These are phyloP conservation scores for Polyplosphaeria fusca DNA, from an alignment of 495 filamentous ascomycete genomes.

Conservation along the genomic window DNA sequence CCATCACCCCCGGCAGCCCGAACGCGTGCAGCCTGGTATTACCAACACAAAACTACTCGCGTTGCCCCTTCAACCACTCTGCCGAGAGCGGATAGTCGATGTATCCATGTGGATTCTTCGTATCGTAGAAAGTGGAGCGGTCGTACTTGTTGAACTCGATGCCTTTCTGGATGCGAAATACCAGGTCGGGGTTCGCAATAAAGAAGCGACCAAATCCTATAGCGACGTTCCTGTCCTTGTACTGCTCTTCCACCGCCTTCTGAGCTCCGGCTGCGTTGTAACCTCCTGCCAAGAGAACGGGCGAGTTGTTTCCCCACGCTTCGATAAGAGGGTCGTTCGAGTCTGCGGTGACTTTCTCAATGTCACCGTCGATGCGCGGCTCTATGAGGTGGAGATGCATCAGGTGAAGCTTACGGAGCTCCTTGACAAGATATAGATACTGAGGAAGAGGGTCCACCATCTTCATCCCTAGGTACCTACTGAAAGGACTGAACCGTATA, in stretches of 20 bases:
- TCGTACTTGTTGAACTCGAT: conserved; percentile 56
- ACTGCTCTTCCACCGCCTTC: conserved; percentile 52
- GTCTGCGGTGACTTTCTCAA: conserved; percentile 44
- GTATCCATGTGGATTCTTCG: conserved; percentile 55
- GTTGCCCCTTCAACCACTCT: too few relatives aligned
- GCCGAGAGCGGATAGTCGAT: too few relatives aligned
- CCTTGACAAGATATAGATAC: conserved; percentile 55
- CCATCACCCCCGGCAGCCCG: too few relatives aligned
- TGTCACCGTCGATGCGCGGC: conserved; percentile 47
- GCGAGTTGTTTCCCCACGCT: conserved; percentile 42
- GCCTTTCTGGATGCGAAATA: conserved; percentile 56
- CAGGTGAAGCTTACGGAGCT: conserved; percentile 52
- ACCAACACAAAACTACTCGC: too few relatives aligned
- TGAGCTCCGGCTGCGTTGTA: conserved; percentile 48
- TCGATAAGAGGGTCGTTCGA: conserved; percentile 54
- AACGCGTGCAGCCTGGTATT: too few relatives aligned
- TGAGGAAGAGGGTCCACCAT: conserved; percentile 61
- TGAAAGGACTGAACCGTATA: conserved; percentile 63
- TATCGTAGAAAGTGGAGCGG: conserved; percentile 57
- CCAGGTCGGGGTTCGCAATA: conserved; percentile 68
- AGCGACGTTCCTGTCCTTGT: conserved; percentile 49
- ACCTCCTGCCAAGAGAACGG: conserved; percentile 62
- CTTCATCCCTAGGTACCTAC: conserved; percentile 54
- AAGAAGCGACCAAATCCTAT: conserved; percentile 61
- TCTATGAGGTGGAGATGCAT: conserved; percentile 66